Evolutionary conservation across 192 early-diverging fungal species (phyloP), one percentile per base, ranked within the genome.

Genomic region (Coemansia sp.): DNA sequence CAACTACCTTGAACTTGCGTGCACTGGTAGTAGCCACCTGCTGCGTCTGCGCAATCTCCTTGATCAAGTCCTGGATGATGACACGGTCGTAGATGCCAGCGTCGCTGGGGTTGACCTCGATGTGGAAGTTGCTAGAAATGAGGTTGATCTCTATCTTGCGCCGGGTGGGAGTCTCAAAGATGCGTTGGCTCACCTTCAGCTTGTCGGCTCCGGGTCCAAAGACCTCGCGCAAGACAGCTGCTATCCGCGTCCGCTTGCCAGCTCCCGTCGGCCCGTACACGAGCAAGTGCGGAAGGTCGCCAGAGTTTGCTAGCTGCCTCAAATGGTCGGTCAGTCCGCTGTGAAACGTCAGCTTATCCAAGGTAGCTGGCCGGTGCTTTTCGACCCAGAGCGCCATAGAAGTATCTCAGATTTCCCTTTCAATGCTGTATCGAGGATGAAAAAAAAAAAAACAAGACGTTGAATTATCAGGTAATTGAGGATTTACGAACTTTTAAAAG

Each of bases 71-170:
- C 79, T 96, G 95, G 52, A 98, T 87, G 41, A 98, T 88, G 22
- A 95, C 84, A 34, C 95, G 90, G 86, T 99, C 98, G 69, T 96
- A 91, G 46, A 87, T 92, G 18, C 96, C 97, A n/a, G 98, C 91
- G 80, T 99, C 96, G 75, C 95, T 94, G 66, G 97, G 97, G 50
- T 96, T 97, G 58, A 99, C 81, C 77, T 99, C 98, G 63, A 99
- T 81, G 83, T 99, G 98, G 77, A 93, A 97, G 75, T 95, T 98
- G 85, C 95, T 97, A 8, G 90, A 89, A 1, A 97, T 90, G 43
- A 98, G 79, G 66, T 91, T 93, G 64, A 97, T 86, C 22, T 95
- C 92, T 33, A 97, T 65, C 83, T 97, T 98, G 68, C 88, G 87
- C 62, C 90, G 89, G 22, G 92, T 93, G 3, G 94, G 90, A 3